Base-by-base conservation (phyloP, 371 early-diverging fungal genomes). In the Mortierella sp. region DNA sequence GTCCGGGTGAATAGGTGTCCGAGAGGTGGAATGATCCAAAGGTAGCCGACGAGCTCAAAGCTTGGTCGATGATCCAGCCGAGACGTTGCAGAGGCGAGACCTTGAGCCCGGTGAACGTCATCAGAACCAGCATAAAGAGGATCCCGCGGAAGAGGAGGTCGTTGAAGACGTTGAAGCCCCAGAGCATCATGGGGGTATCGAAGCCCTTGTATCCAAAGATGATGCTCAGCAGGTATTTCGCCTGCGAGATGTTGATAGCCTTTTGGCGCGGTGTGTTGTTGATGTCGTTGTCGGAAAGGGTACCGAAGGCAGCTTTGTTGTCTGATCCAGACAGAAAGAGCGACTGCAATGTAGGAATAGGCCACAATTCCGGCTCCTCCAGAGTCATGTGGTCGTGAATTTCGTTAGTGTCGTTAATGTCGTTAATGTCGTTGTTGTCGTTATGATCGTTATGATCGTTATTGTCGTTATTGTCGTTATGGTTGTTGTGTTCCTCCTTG, bases 31-130 rank as follows among this genome's bases (percentile, higher is more conserved):
- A 58, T n/a, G 86, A 85, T 16, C 79, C 82, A 72, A 71, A 77
- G 1, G 82, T 75, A 16, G 68, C 11, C 1, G 75, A 72, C 0
- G 86, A 79, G 1, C 70, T 73, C 7, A 85, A 72, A 4, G 86
- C 77, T n/a, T 85, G 86, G 68, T 85, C 86, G 54, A 85, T 75
- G 27, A 85, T 70, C 86, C 86, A 85, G 5, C 86, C 86, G 46
- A 82, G 48, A 0, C 86, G 79, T n/a, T 85, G 82, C 5, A 85
- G 29, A 18, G 86, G 82, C 24, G 86, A 81, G 3, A 85, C 82
- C 71, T 77, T 85, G 49, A 85, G 77, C 32, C 82, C 82, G 4
- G 86, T 85, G 56, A 85, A 79, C 0, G 86, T 79, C 49, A 75
- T 55, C 65, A 85, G 49, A 3, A 71, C 79, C 35, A 85, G 68